Percentiles rank a stretch among this genome's conserved stretches.
Evolutionary conservation across 805 yeast genomes (phyloP).

Genomic region (Kurtzmaniella fragi): DNA sequence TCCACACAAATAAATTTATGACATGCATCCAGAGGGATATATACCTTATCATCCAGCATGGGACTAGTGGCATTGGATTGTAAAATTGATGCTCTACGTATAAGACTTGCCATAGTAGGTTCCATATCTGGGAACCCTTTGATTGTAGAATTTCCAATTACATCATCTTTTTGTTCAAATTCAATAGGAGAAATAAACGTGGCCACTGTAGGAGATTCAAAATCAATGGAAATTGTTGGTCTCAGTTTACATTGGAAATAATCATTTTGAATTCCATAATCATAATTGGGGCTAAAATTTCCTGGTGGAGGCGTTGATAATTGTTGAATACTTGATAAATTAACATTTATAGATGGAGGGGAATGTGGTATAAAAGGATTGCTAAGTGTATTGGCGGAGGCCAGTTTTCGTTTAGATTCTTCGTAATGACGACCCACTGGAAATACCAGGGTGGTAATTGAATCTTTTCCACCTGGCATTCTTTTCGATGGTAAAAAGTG

Average conservation of each 20-base stretch:
- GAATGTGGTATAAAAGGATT: too few relatives aligned
- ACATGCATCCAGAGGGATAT: slow-evolving; percentile 1
- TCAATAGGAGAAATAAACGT: background rate
- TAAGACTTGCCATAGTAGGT: background rate
- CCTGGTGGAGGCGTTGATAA: slow-evolving; percentile 2
- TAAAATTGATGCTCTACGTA: slow-evolving; percentile 2
- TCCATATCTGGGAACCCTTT: background rate
- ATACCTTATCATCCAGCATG: slow-evolving; percentile 2
- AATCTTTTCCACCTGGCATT: too few relatives aligned
- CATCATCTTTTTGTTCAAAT: background rate
- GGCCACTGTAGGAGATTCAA: background rate
- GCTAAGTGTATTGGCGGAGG: too few relatives aligned
- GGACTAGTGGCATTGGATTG: slow-evolving; percentile 3
- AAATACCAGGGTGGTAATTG: too few relatives aligned
- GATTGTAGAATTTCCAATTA: background rate
- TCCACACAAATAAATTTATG: slow-evolving; percentile 30
- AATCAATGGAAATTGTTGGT: background rate
- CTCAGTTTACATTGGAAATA: slow-evolving; percentile 2
- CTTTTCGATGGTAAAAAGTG: too few relatives aligned
- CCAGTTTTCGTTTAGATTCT: too few relatives aligned
- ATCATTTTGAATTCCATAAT: slow-evolving; percentile 1
- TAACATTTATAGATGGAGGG: too few relatives aligned
- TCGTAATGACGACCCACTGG: too few relatives aligned
- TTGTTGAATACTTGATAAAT: background rate
- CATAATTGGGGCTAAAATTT: slow-evolving; percentile 3